Percentiles rank a stretch among this genome's conserved stretches.
These are phyloP conservation scores for Arachis monticola DNA, from an alignment of 331 rosid species.

Conservation along the genomic window DNA sequence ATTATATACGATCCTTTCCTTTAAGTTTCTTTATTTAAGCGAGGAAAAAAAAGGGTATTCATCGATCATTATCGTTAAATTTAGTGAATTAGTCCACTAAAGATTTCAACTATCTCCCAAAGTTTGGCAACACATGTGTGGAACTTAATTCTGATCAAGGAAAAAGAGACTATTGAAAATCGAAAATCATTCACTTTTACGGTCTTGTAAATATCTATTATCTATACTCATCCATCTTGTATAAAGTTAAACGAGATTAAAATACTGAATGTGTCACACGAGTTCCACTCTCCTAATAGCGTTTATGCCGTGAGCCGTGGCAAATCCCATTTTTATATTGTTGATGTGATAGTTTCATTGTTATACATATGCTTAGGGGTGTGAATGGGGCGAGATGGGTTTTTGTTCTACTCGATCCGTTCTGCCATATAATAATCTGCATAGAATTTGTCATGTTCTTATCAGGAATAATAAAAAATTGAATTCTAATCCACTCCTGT, in stretches of 20 bases:
- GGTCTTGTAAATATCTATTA: not conserved
- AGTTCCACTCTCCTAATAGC: not conserved
- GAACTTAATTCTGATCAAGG: not conserved
- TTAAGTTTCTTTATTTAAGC: not conserved
- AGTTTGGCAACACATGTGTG: not conserved
- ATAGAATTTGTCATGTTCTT: too few relatives aligned
- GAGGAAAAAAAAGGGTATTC: not conserved
- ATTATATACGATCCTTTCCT: not conserved
- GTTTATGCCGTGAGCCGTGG: not conserved
- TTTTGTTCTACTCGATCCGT: too few relatives aligned
- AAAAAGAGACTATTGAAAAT: not conserved
- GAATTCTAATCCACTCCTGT: too few relatives aligned
- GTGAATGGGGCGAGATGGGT: too few relatives aligned
- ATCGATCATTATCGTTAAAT: not conserved
- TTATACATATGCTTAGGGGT: too few relatives aligned
- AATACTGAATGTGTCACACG: constrained; percentile 21
- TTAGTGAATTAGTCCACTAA: not conserved
- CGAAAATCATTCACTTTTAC: not conserved
- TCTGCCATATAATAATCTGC: too few relatives aligned
- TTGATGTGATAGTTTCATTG: not conserved
- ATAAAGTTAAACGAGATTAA: not conserved
- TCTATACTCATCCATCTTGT: not conserved
- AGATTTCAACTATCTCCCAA: not conserved
- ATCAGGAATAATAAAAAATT: too few relatives aligned
- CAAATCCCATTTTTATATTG: not conserved